Evolutionary conservation across 2,329 filamentous ascomycete species (phyloP), one percentile per base, ranked within the genome.

Genomic region (Talaromyces sp.): DNA sequence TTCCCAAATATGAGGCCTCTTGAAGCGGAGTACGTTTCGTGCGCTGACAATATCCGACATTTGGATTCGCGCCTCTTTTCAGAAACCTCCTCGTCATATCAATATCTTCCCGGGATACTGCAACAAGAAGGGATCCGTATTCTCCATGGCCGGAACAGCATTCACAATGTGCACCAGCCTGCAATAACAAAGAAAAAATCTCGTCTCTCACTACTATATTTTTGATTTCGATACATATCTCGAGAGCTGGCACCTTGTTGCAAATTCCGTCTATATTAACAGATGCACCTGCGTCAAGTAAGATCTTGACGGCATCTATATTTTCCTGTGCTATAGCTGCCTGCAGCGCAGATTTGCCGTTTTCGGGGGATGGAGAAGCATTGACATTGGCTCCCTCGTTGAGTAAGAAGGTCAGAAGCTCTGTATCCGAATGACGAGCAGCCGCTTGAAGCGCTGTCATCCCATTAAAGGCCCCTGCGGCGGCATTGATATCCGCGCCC

Each of bases 381-480:
- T 73, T 69, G 21, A 74, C 65, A 66, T 75, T 67, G 13, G 79
- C 79, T 7, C 78, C 78, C 31, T 55, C 53, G 17, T 38, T 55
- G 35, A 55, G 17, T 35, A 55, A 62, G 29, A 50, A 61, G 17
- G 31, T 61, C 59, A 63, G 29, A 38, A 60, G 21, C 19, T 24
- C 41, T n/a, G 60, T 60, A 55, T 63, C 63, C 21, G 58, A 59
- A 63, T 63, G 58, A 17, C n/a, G 5, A 43, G 63, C 61, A 46
- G 69, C 61, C 24, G 32, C 53, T 55, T 55, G 53, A 21, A 55
- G 29, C 32, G 29, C 32, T 21, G 53, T 55, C 17, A 24, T 13
- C 26, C 53, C 53, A 24, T 21, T 2, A 55, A 55, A 35, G 31
- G 7, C 32, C 10, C 53, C 35, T 13, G 53, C 53, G 11, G 29